phyloP scores from a whole-genome alignment of 768 basidiomycete species.

The Phylloporus arenicola region DNA sequence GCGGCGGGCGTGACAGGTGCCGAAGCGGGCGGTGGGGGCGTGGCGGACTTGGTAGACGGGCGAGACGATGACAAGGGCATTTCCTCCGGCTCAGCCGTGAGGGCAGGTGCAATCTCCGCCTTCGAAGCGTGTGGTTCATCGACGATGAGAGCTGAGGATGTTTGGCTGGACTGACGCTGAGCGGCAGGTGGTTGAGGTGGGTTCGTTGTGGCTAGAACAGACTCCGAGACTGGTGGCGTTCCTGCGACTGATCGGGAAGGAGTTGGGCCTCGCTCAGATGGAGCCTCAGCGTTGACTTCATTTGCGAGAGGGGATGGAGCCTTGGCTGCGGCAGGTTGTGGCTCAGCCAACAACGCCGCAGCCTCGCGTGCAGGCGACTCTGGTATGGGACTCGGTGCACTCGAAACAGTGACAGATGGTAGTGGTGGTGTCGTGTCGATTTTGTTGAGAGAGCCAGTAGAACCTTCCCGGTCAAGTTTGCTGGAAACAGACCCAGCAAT shows the following conservation, averaged over 20 bases:
- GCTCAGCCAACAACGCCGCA: slow-evolving; percentile 35
- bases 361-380: slow-evolving; percentile 64
- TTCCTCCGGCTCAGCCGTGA: slow-evolving; percentile 48
- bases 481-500: slow-evolving; percentile 24
- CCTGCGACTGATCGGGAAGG: slow-evolving; percentile 19
- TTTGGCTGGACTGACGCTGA: not conserved
- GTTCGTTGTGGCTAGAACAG: slow-evolving; percentile 9
- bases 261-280: slow-evolving; percentile 13
- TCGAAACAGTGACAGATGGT: slow-evolving; percentile 13
- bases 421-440: slow-evolving; percentile 32
- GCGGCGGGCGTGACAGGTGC: slow-evolving; percentile 23
- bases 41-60: slow-evolving; percentile 13
- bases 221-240: slow-evolving; percentile 14
- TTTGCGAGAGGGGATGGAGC: slow-evolving; percentile 43
- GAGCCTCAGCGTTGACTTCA: slow-evolving; percentile 17
- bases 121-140: slow-evolving; percentile 21
- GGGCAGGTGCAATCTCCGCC: slow-evolving; percentile 39
- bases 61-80: slow-evolving; percentile 13
- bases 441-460: slow-evolving; percentile 27
- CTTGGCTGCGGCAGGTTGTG: slow-evolving; percentile 18
- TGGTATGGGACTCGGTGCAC: slow-evolving; percentile 57
- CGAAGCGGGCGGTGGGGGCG: slow-evolving; percentile 16
- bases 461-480: slow-evolving; percentile 27
- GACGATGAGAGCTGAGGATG: slow-evolving; percentile 6
- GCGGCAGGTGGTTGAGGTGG: slow-evolving; percentile 9